Evolutionary conservation across 2,329 filamentous ascomycete species (phyloP).

Genomic region (Diaporthe sp.): DNA sequence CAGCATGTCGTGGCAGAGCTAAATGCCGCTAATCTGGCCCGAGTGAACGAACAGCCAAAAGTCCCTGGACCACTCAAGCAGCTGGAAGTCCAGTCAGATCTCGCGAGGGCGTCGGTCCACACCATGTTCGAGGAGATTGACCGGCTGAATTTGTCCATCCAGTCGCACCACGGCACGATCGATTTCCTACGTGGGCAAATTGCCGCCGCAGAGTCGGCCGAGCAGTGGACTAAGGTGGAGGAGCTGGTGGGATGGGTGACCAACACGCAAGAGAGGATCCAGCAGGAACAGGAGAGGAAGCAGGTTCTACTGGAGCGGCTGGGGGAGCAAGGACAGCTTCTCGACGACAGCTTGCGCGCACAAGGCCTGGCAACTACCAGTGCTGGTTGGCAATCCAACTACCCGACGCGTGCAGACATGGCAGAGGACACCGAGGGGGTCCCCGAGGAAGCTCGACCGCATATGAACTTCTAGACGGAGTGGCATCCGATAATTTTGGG

Average conservation of each 20-base stretch:
- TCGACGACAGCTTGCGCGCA: not conserved
- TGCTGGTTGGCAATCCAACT: not conserved
- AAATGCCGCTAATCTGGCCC: not conserved
- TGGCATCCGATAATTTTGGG: not conserved
- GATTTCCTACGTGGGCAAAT: accelerated
- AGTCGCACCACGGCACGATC: not conserved
- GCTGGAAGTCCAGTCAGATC: not conserved
- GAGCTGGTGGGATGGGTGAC: not conserved
- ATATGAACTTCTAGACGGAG: not conserved
- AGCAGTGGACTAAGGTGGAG: not conserved
- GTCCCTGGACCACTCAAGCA: not conserved
- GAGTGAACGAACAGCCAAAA: not conserved
- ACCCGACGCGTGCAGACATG: not conserved
- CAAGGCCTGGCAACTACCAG: not conserved
- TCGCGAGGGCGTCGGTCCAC: not conserved
- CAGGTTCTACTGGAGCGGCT: not conserved
- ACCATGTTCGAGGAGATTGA: not conserved
- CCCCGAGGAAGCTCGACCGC: not conserved
- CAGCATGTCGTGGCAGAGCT: not conserved
- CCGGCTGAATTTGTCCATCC: not conserved
- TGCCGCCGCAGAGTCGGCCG: not conserved
- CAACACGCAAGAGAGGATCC: not conserved
- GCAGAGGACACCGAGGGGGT: not conserved
- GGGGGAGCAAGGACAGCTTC: too few species aligned
- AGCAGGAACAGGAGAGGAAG: not conserved